Base-by-base conservation (phyloP, 2,329 filamentous ascomycete species). In the Microsporum canis region DNA sequence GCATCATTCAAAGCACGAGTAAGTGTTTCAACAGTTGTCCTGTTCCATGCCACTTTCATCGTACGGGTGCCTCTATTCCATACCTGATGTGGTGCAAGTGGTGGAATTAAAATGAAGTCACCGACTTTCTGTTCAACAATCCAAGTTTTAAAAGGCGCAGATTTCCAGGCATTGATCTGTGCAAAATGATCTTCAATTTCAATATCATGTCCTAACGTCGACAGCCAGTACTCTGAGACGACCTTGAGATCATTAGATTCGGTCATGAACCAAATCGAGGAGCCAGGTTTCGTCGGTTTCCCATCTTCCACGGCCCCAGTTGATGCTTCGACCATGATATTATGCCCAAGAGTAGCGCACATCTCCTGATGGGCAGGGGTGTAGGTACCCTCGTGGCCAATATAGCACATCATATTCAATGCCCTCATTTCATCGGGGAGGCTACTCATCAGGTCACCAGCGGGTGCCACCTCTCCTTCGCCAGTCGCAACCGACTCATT, bases 201-300 rank as follows among this genome's bases (percentile, higher is more conserved):
- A 63, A 97, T 91, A 68, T 99, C 92, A 70, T 99, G 94, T 1
- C 94, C 94, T 3, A 99, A 80, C 73, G 90, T 88, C 1, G 91
- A 95, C 57, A 95, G 78, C 78, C 95, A 99, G 72, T 96, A 97
- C 69, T 97, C 92, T 0, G 91, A 87, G 1, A 97, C 91, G 3
- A 92, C 81, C 63, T 91, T 87, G 1, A 94, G 86, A 69, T 99
- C 94, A 68, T 94, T 95, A 39, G 86, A 91, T 72, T 96, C 91
- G 0, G 94, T 97, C 94, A 99, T 97, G 71, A 97, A 96, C 94
- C 94, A 99, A 41, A 99, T 84, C 0, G 94, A 96, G 60, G 89
- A 95, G 1, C 94, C 94, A 1, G 88, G 83, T 65, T 85, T 88
- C 51, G 84, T 84, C 0, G 75, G 75, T 70, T 94, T 89, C 3